Conservation (phyloP, 805 yeast species). For the Starmerella vaccinii region DNA sequence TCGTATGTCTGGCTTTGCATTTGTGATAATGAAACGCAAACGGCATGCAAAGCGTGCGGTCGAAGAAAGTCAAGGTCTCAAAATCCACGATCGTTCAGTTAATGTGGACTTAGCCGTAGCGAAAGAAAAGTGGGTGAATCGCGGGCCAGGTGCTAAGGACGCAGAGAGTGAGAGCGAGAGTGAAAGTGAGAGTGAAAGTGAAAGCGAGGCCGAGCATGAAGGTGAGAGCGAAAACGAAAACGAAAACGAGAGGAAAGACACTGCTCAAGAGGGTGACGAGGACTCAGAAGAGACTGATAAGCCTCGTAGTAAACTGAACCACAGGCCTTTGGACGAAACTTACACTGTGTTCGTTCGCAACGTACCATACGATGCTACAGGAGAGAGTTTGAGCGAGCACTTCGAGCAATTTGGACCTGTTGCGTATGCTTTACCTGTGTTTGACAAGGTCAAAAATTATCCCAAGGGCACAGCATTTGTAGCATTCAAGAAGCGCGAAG, state of each 20-base stretch:
- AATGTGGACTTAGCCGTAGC: slow-evolving; percentile 91
- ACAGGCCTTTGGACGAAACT: slow-evolving; percentile 28
- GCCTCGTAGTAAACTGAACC: slow-evolving; percentile 22
- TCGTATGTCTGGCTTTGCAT: slow-evolving; percentile 87
- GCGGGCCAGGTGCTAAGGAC: slow-evolving; percentile 35
- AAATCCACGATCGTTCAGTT: slow-evolving; percentile 81
- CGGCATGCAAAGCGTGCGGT: slow-evolving; percentile 72
- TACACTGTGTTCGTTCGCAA: slow-evolving; percentile 76
- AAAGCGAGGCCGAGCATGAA: slow-evolving; percentile 32
- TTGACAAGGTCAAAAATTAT: slow-evolving; percentile 72
- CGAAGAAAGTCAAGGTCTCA: slow-evolving; percentile 59
- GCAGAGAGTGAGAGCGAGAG: slow-evolving; percentile 32
- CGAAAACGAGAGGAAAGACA: slow-evolving; percentile 26
- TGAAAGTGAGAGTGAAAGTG: slow-evolving; percentile 23
- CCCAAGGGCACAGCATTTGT: slow-evolving; percentile 95
- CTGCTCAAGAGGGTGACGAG: slow-evolving; percentile 15
- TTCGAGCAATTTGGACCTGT: slow-evolving; percentile 77
- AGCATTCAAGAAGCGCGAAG: slow-evolving; percentile 56
- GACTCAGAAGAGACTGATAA: slow-evolving; percentile 26
- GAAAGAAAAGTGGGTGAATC: slow-evolving; percentile 67
- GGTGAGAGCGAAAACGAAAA: slow-evolving; percentile 32
- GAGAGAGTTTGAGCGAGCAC: slow-evolving; percentile 65
- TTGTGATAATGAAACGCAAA: slow-evolving; percentile 77
- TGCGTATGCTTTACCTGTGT: slow-evolving; percentile 85
- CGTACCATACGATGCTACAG: slow-evolving; percentile 87